Conservation (phyloP, 495 filamentous ascomycete genomes). For the Aspergillus bertholletiae region DNA sequence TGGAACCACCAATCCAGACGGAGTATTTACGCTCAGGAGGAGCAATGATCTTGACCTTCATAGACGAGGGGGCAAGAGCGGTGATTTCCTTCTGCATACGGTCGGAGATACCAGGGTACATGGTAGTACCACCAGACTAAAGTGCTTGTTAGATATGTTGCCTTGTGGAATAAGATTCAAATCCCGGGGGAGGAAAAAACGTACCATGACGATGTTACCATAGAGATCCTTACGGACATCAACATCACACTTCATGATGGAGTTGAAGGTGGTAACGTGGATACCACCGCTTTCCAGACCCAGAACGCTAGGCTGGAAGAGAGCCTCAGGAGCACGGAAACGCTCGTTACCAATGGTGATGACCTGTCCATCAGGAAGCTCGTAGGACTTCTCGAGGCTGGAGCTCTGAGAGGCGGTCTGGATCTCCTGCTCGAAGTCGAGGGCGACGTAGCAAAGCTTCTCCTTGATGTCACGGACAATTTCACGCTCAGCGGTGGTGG, state of each 20-base stretch:
- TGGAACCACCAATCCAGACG: constrained; percentile 99
- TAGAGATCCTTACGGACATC: constrained; percentile 99
- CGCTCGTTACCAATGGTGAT: constrained; percentile 99
- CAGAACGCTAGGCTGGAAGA: constrained; percentile 97
- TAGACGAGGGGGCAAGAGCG: constrained; percentile 93
- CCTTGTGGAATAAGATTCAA: not conserved
- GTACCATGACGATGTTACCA: constrained; percentile 99
- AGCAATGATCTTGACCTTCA: constrained; percentile 80
- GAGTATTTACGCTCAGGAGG: constrained; percentile 79
- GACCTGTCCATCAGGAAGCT: constrained; percentile 98
- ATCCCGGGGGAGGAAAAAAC: constrained; percentile 29
- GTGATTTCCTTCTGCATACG: constrained; percentile 99
- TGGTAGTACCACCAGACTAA: constrained; percentile 96
- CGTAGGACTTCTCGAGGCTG: constrained; percentile 99
- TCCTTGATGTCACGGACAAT: constrained; percentile 99
- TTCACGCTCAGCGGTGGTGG: constrained; percentile 99
- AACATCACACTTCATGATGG: constrained; percentile 99
- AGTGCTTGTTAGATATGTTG: constrained; percentile 9
- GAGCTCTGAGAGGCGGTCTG: constrained; percentile 98
- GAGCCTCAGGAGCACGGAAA: constrained; percentile 98
- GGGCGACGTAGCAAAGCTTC: constrained; percentile 98
- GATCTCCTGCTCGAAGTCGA: constrained; percentile 99
- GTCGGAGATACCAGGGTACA: constrained; percentile 99
- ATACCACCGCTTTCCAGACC: constrained; percentile 98
- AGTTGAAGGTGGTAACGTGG: constrained; percentile 99